Conservation (phyloP, 2,329 filamentous ascomycete genomes). For the Simplicillium aogashimaense region DNA sequence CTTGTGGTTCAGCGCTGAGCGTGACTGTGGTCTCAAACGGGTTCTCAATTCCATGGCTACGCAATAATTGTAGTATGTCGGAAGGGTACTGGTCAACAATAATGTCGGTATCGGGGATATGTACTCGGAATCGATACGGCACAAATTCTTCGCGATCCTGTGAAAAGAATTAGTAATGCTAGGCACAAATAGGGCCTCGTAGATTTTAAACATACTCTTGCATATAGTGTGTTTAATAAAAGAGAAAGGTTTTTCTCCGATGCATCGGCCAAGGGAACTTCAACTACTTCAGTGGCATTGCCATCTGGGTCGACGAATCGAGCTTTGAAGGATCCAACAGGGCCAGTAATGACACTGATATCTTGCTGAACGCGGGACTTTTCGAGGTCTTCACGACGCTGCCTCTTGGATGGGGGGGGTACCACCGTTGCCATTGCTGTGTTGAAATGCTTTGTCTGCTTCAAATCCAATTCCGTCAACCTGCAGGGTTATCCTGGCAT, state of each 20-base stretch:
- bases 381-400: constrained; percentile 66
- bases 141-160: constrained; percentile 47
- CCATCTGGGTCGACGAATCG: constrained; percentile 78
- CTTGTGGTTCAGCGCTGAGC: constrained; percentile 65
- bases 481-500: background rate
- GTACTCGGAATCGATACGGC: constrained; percentile 52
- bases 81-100: constrained; percentile 46
- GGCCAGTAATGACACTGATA: constrained; percentile 55
- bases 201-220: constrained; percentile 43
- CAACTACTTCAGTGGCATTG: constrained; percentile 59
- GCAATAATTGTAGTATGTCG: constrained; percentile 44
- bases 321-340: constrained; percentile 69
- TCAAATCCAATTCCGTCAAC: background rate
- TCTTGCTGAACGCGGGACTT: constrained; percentile 67
- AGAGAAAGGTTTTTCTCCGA: constrained; percentile 83
- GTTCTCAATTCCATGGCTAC: constrained; percentile 45
- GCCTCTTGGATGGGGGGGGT: constrained; percentile 82
- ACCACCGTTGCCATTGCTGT: constrained; percentile 63
- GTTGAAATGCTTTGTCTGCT: constrained; percentile 2
- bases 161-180: background rate
- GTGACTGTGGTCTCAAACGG: constrained; percentile 46
- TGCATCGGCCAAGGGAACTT: constrained; percentile 75
- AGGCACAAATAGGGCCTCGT: background rate
- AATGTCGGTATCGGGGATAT: constrained; percentile 41
- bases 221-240: constrained; percentile 75